These are phyloP conservation scores for Acanthamoeba quina DNA, from an alignment of 208 protist species.

Conservation along the genomic window DNA sequence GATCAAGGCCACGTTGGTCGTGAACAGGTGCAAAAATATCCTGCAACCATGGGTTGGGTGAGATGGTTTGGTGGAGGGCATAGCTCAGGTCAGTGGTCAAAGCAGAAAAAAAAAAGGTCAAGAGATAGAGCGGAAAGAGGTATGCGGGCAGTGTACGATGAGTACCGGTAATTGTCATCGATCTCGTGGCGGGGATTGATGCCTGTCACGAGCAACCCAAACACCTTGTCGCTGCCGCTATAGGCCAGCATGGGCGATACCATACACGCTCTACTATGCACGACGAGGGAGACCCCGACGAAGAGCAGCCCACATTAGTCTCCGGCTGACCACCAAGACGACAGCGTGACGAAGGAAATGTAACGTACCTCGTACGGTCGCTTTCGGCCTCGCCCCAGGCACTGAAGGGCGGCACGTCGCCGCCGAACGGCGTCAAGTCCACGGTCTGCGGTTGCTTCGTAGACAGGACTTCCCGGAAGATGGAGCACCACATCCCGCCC, in stretches of 20 bases:
- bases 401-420: background rate
- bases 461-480: background rate
- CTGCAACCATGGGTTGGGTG: too few species aligned
- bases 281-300: background rate
- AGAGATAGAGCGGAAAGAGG: too few species aligned
- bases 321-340: background rate
- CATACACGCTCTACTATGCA: constrained; percentile 33
- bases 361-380: background rate
- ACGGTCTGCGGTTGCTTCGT: background rate
- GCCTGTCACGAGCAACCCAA: constrained; percentile 27
- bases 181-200: constrained; percentile 46
- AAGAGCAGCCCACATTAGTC: background rate
- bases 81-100: background rate
- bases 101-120: background rate
- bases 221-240: constrained; percentile 11
- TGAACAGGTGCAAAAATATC: constrained; percentile 51
- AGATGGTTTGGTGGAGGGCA: background rate
- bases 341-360: background rate
- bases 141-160: background rate
- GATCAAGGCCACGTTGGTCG: background rate
- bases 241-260: background rate
- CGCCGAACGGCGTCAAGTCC: background rate
- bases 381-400: background rate
- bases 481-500: constrained; percentile 23
- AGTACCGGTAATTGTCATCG: constrained; percentile 28